Percentiles rank a stretch among this genome's conserved stretches.
Evolutionary conservation across 371 early-diverging fungal genomes (phyloP).

Genomic region (Mucor lusitanicus): DNA sequence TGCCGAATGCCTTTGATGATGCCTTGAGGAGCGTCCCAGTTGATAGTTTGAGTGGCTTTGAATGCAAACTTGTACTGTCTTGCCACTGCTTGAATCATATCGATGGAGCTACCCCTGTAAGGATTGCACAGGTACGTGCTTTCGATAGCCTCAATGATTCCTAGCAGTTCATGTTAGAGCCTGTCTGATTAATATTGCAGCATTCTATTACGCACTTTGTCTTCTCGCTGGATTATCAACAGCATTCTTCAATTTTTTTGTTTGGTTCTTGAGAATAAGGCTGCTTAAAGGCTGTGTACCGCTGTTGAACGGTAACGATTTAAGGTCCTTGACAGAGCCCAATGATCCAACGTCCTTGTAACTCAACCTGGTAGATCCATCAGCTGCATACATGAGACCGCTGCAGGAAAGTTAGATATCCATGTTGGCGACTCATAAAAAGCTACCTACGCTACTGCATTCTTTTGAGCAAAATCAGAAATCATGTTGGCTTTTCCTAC

Average conservation of each 20-base stretch:
- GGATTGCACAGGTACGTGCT: conserved; percentile 15
- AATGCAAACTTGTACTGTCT: conserved; percentile 10
- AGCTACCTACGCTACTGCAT: not conserved
- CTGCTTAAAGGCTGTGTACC: not conserved
- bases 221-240: not conserved
- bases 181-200: too few species aligned
- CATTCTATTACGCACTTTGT: not conserved
- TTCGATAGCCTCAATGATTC: conserved; percentile 3
- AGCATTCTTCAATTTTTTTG: not conserved
- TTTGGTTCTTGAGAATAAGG: not conserved
- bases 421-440: not conserved
- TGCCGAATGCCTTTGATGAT: not conserved
- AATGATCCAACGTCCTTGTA: not conserved
- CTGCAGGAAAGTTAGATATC: not conserved
- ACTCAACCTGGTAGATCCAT: not conserved
- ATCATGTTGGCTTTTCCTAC: conserved; percentile 12
- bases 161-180: not conserved
- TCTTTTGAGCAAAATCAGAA: not conserved
- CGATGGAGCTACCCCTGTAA: conserved; percentile 8
- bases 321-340: not conserved
- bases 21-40: conserved; percentile 6
- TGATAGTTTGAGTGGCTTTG: conserved; percentile 1
- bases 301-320: not conserved
- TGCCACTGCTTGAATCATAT: conserved; percentile 14
- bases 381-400: not conserved